Evolutionary conservation across 495 filamentous ascomycete species (phyloP), one percentile per base, ranked within the genome.

Genomic region (Trichoderma gamsii): DNA sequence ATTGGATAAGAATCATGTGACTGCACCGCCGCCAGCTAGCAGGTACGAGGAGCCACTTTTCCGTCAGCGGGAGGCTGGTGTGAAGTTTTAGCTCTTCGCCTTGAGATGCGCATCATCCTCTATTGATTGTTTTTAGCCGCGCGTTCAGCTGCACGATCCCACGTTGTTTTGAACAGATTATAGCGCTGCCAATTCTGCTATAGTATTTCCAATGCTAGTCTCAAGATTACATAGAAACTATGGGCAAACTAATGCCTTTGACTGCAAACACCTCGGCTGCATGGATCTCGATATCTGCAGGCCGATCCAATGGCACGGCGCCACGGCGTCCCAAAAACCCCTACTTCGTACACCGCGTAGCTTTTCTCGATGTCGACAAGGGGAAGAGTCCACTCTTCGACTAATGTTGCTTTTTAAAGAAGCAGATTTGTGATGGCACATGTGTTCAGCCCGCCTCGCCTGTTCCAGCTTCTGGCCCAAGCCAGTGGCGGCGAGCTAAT

Each of bases 61-160:
- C 56, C 9, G 56, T 61, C 56, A 61, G 56, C 44, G 44, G 15
- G n/a, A n/a, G 44, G 44, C 27, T 61, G 11, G 56, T 61, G 25
- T 61, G 49, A 25, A 56, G 18, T 25, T 25, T 56, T 25, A 61
- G n/a, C 23, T 61, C 23, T 61, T 61, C 15, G 23, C 56, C n/a
- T n/a, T 49, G 15, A 15, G 44, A 15, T 49, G 44, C 44, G 44
- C 44, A 49, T 49, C 44, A 49, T 49, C 44, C 3, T 15, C 13
- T 15, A n/a, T 49, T 49, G 35, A 38, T 38, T 38, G 35, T 38
- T 38, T 38, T 38, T 38, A 38, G 35, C 35, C 35, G 35, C 35
- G 35, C 35, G 35, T 38, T 38, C 35, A 38, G 35, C 35, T 38
- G 35, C 35, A 38, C 7, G 35, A 38, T 38, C 35, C 35, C 35